Conservation (phyloP, 495 filamentous ascomycete genomes). For the Neurospora sp. region DNA sequence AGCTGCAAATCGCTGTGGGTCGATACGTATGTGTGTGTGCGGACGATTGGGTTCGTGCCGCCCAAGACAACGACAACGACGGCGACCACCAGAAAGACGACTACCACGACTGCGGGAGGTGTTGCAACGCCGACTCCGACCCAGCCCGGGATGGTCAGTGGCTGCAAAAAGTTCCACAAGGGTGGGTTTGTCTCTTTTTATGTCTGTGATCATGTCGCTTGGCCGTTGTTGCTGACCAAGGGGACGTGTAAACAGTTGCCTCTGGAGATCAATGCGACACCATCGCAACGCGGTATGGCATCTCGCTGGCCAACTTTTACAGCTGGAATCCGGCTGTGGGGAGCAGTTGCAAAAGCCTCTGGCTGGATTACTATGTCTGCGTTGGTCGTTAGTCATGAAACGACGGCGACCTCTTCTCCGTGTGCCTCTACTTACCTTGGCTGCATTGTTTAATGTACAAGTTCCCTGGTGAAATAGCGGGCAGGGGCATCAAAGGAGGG, state of each 20-base stretch:
- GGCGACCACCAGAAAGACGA: no score
- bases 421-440: not conserved
- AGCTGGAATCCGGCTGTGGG: constrained; percentile 34
- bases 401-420: not conserved
- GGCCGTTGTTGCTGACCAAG: no score
- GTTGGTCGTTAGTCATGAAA: not conserved
- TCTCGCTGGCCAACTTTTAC: constrained; percentile 20
- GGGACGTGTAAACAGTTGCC: no score
- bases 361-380: not conserved
- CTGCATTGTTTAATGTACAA: not conserved
- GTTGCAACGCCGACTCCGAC: no score
- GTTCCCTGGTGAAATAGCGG: not conserved
- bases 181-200: no score
- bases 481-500: not conserved
- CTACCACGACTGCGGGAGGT: no score
- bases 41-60: no score
- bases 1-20: not conserved
- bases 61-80: no score
- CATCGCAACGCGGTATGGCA: constrained; percentile 18
- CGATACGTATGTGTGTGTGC: no score
- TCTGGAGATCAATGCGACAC: not conserved
- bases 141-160: no score
- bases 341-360: not conserved
- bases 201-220: no score
- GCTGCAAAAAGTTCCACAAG: no score